Conservation (phyloP, 2,329 filamentous ascomycete genomes). For the Drechmeria coniospora region DNA sequence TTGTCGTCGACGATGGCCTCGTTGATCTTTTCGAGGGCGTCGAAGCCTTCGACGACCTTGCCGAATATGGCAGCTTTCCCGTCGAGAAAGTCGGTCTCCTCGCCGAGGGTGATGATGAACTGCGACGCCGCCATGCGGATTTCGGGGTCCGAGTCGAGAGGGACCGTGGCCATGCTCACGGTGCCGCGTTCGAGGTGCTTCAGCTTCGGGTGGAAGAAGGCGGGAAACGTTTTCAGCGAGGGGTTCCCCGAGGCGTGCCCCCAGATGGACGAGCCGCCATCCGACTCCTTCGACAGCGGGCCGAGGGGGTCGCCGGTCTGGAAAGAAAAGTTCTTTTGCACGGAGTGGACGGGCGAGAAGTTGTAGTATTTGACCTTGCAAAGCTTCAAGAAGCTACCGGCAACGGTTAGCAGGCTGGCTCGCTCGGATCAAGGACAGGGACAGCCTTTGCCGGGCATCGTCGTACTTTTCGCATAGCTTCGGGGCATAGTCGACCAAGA, state of each 20-base stretch:
- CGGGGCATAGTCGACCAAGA: conserved; percentile 76
- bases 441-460: not conserved
- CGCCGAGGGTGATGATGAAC: conserved; percentile 83
- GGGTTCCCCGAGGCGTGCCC: conserved; percentile 54
- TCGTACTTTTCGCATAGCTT: conserved; percentile 90
- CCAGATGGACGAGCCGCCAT: conserved; percentile 92
- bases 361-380: conserved; percentile 99
- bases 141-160: conserved; percentile 61
- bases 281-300: conserved; percentile 66
- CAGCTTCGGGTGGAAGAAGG: conserved; percentile 73
- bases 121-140: conserved; percentile 74
- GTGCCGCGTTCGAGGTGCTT: conserved; percentile 83
- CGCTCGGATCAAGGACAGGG: not conserved
- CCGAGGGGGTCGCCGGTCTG: conserved; percentile 92
- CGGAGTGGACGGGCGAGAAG: conserved; percentile 78
- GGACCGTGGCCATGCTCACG: conserved; percentile 93
- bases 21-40: conserved; percentile 87
- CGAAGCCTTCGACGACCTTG: conserved; percentile 90
- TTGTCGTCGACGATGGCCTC: conserved; percentile 72
- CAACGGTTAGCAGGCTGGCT: conserved; percentile 31
- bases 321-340: conserved; percentile 92
- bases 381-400: conserved; percentile 81
- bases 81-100: conserved; percentile 79
- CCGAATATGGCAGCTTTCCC: conserved; percentile 92
- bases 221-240: conserved; percentile 60